Evolutionary conservation across 495 filamentous ascomycete genomes (phyloP).

Genomic region (Lasiosphaeria ovina): DNA sequence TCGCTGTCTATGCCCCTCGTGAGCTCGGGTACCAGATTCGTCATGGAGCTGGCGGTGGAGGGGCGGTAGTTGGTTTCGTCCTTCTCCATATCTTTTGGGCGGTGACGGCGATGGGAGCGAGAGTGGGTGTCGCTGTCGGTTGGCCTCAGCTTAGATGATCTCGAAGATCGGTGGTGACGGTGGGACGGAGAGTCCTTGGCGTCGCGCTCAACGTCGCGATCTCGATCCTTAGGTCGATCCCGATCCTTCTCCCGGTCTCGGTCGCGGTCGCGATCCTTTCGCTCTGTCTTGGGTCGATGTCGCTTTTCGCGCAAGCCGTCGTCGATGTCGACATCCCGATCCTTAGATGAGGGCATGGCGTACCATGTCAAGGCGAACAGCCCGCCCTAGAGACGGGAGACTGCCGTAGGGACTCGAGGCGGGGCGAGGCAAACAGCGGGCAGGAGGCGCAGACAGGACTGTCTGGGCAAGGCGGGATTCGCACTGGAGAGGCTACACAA

Average conservation of each 20-base stretch:
- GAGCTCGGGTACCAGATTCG: conserved; percentile 52
- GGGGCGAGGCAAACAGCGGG: conserved; percentile 11
- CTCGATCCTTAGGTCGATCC: conserved; percentile 20
- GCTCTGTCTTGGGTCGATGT: conserved; percentile 35
- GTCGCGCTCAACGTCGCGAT: conserved; percentile 25
- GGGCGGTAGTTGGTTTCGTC: conserved; percentile 28
- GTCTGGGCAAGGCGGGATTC: background rate
- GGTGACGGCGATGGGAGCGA: conserved; percentile 40
- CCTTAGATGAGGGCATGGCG: conserved; percentile 47
- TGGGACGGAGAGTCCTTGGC: conserved; percentile 22
- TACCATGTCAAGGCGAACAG: conserved; percentile 36
- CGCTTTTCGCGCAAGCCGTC: conserved; percentile 41
- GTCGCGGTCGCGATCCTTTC: conserved; percentile 32
- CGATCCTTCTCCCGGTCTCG: conserved; percentile 28
- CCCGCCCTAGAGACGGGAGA: conserved; percentile 26
- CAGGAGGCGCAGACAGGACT: conserved; percentile 2
- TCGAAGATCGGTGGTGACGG: conserved; percentile 32
- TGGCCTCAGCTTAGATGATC: conserved; percentile 36
- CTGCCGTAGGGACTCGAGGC: conserved; percentile 14
- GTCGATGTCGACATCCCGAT: conserved; percentile 40
- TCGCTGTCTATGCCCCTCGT: conserved; percentile 39
- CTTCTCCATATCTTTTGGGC: conserved; percentile 41
- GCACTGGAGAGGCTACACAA: background rate
- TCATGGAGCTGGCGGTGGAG: conserved; percentile 37
- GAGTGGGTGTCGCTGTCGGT: conserved; percentile 40